Evolutionary conservation across 164 flowering plant genomes (phyloP).

Genomic region (Euptelea pleiosperma): DNA sequence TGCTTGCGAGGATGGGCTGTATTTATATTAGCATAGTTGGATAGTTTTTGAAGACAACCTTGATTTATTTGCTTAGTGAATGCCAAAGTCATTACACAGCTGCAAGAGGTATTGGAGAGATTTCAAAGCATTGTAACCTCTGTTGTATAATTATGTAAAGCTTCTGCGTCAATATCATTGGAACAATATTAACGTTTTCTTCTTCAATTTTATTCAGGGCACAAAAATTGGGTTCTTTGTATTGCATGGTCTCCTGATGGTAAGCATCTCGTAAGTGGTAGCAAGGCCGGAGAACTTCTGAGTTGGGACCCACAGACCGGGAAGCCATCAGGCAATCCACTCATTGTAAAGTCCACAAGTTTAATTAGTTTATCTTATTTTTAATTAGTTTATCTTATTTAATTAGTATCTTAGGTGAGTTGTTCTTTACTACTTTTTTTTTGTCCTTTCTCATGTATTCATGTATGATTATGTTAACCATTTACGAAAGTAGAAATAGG

Average conservation of each 20-base stretch:
- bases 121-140: neutral
- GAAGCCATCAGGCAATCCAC: slow-evolving; percentile 70
- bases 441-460: too few relatives aligned
- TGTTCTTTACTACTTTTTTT: neutral
- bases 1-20: too few relatives aligned
- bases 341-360: slow-evolving; percentile 41
- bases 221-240: slow-evolving; percentile 94
- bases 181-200: neutral
- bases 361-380: neutral
- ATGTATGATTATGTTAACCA: too few relatives aligned
- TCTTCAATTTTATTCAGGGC: slow-evolving; percentile 48
- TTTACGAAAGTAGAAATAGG: too few relatives aligned
- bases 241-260: slow-evolving; percentile 99
- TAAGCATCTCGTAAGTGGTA: slow-evolving; percentile 92
- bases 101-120: too few relatives aligned
- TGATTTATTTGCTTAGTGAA: neutral
- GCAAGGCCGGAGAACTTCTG: slow-evolving; percentile 82
- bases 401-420: too few relatives aligned
- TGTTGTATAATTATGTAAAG: slow-evolving; percentile 1
- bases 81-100: neutral
- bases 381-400: neutral
- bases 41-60: slow-evolving; percentile 5
- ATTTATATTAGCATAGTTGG: too few relatives aligned
- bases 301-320: slow-evolving; percentile 93
- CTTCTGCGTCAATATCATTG: neutral